Evolutionary conservation across 2,329 filamentous ascomycete genomes (phyloP).

Genomic region (Paecilomyces sp.): DNA sequence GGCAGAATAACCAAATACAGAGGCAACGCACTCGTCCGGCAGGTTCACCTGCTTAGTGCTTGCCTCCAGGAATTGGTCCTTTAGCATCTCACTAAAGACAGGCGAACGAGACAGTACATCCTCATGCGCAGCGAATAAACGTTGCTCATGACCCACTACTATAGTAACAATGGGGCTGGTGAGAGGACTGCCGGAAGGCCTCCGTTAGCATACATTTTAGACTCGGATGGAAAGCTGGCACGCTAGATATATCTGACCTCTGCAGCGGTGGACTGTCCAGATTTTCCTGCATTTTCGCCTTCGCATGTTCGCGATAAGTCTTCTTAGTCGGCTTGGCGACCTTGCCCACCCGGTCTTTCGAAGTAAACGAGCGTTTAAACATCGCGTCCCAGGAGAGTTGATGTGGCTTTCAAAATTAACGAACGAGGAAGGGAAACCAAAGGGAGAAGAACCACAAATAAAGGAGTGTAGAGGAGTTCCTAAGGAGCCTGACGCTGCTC

Average conservation of each 20-base stretch:
- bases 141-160: constrained; percentile 73
- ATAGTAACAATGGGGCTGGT: constrained; percentile 77
- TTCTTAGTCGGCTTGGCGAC: constrained; percentile 70
- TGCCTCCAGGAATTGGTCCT: constrained; percentile 63
- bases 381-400: constrained; percentile 49
- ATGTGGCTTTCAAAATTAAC: constrained; percentile 19
- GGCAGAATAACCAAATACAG: neutral
- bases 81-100: constrained; percentile 69
- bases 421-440: constrained; percentile 38
- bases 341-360: constrained; percentile 83
- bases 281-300: constrained; percentile 82
- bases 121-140: constrained; percentile 91
- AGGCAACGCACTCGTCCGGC: constrained; percentile 50
- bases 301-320: constrained; percentile 68
- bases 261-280: constrained; percentile 54
- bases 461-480: constrained; percentile 31
- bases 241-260: constrained; percentile 29
- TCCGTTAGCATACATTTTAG: neutral
- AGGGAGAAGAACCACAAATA: constrained; percentile 30
- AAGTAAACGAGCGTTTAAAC: constrained; percentile 89
- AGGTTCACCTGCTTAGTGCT: constrained; percentile 69
- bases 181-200: constrained; percentile 34
- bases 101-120: constrained; percentile 81
- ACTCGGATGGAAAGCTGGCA: constrained; percentile 1
- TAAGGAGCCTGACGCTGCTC: constrained; percentile 35